Evolutionary conservation across 2,329 filamentous ascomycete genomes (phyloP).

Genomic region (Fusarium incarnatum): DNA sequence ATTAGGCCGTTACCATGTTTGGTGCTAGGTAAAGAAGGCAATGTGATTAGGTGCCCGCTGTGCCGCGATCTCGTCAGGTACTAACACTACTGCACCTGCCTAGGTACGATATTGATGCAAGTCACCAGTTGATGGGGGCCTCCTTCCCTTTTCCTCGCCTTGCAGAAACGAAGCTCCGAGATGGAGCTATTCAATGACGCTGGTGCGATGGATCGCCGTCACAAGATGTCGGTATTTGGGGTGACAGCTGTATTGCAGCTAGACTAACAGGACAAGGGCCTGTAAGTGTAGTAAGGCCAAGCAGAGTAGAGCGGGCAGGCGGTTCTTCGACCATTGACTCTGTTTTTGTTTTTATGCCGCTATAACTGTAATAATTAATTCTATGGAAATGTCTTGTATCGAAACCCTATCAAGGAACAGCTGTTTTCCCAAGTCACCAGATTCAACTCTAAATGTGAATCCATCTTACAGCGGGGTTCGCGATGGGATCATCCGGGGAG

Average conservation of each 20-base stretch:
- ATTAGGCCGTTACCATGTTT: conserved; percentile 18
- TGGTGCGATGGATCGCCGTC: conserved; percentile 24
- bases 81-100: conserved; percentile 9
- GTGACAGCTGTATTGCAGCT: conserved; percentile 19
- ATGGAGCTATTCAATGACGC: conserved; percentile 19
- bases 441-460: neutral
- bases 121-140: neutral
- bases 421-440: conserved; percentile 8
- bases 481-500: conserved; percentile 27
- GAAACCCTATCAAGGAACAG: neutral
- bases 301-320: neutral
- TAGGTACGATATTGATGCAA: conserved; percentile 2
- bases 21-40: conserved; percentile 1
- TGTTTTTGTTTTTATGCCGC: neutral
- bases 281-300: conserved; percentile 8
- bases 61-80: conserved; percentile 27
- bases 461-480: conserved; percentile 20
- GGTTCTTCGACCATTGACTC: neutral
- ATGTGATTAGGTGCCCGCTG: conserved; percentile 16
- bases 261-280: conserved; percentile 10
- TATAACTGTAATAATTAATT: neutral
- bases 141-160: conserved; percentile 6
- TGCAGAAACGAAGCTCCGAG: neutral
- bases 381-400: no score
- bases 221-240: conserved; percentile 17